A percentile compares a stretch with the other conserved stretches of the same genome.
phyloP scores from a whole-genome alignment of 805 yeast species.

The Candida silvicultrix region DNA sequence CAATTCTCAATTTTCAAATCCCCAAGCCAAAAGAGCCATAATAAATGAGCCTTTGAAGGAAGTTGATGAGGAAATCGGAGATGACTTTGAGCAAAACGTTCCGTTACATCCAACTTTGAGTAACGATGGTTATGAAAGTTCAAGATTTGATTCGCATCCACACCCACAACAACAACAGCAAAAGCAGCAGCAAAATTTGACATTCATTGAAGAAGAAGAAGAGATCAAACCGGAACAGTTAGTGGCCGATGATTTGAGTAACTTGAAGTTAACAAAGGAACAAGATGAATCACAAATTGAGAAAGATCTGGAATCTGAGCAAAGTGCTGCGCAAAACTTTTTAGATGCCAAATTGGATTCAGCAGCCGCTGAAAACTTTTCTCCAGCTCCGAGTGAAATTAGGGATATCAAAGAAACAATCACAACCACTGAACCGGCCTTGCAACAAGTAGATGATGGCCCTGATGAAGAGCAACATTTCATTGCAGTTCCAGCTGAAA shows the following conservation, averaged over 20 bases:
- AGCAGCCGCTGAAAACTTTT: not conserved
- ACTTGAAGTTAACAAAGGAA: slow-evolving; percentile 4
- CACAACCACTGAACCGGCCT: not conserved
- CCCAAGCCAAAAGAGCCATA: slow-evolving; percentile 10
- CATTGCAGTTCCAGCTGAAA: not conserved
- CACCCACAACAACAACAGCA: not conserved
- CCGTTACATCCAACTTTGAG: slow-evolving; percentile 5
- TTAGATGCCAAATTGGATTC: not conserved
- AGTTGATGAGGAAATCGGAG: slow-evolving; percentile 11
- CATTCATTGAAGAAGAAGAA: slow-evolving; percentile 14
- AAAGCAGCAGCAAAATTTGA: slow-evolving; percentile 3
- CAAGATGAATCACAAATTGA: slow-evolving; percentile 10
- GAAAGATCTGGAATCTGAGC: slow-evolving; percentile 3
- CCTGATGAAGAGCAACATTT: not conserved
- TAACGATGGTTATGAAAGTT: not conserved
- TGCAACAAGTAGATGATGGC: not conserved
- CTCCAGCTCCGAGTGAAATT: not conserved
- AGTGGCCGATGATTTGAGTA: slow-evolving; percentile 2
- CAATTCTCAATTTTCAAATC: not conserved
- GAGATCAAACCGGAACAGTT: not conserved
- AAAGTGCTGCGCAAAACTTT: not conserved
- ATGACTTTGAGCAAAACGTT: not conserved
- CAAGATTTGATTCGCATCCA: not conserved
- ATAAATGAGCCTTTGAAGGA: slow-evolving; percentile 16
- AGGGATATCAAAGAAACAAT: not conserved